Base-by-base conservation (phyloP, 345 rosid genomes). In the Noccaea caerulescens region DNA sequence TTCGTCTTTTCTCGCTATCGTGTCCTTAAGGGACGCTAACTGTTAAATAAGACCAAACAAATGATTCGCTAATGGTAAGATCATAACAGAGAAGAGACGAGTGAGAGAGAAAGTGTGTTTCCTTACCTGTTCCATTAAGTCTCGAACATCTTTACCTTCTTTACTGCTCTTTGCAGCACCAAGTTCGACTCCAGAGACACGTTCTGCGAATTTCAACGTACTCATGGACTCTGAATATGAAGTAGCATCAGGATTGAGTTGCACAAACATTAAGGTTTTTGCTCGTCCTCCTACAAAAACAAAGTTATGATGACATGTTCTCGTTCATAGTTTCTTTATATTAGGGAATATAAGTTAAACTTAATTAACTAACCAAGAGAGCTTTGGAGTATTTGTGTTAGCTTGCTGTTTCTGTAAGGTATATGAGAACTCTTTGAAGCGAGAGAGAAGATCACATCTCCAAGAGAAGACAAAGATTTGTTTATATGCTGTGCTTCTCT, bases 331-430 rank as follows among this genome's bases (percentile, higher is more conserved):
- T 20, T 13, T 4, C 6, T 25, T 3, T 2, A 0, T 37, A 49
- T 41, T 16, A 54, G 38, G 8, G 33, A 45, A 38, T 7, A 30
- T 10, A 0, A 9, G 23, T 37, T 52, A 10, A 63, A 63, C 27
- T 3, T 62, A 32, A 55, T 4, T 14, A 49, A 72, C 60, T 50
- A 61, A 63, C 99, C 99, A 45, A 95, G 80, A 64, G 94, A 89
- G 76, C 82, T 80, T 60, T 95, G 99, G 43, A 95, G 97, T 51
- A 95, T 66, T 75, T 95, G 99, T 75, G 99, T 95, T 46, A 95
- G 91, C 83, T 95, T 95, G 96, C 99, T 95, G 67, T 95, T 95
- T 78, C 99, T 84, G 55, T 90, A 95, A 0, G 99, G 99, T 23
- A 95, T 83, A 66, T 95, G 99, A 4, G 93, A 12, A 76, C 82